phyloP scores from a whole-genome alignment of 1,284 basidiomycete genomes.

The Pseudozyma thailandica region DNA sequence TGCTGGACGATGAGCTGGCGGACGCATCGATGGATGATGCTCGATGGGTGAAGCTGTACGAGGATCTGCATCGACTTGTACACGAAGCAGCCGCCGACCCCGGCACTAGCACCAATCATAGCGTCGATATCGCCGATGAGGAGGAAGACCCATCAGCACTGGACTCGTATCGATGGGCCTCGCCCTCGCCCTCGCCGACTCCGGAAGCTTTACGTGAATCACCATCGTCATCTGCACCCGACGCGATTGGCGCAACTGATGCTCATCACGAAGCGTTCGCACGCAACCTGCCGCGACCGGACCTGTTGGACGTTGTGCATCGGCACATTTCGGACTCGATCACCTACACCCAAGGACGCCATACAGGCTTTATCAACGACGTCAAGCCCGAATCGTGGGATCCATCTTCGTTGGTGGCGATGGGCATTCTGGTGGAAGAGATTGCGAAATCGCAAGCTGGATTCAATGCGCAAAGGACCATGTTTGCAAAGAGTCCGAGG shows the following conservation, averaged over 20 bases:
- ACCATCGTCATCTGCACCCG: no score
- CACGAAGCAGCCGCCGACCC: background rate
- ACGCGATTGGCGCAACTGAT: background rate
- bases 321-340: constrained; percentile 3
- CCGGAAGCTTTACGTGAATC: no score
- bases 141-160: background rate
- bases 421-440: constrained; percentile 33
- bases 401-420: constrained; percentile 19
- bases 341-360: constrained; percentile 4
- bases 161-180: constrained; percentile 15
- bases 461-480: constrained; percentile 26
- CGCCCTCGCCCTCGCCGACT: background rate
- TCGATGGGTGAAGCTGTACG: constrained; percentile 26
- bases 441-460: constrained; percentile 24
- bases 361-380: background rate
- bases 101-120: background rate
- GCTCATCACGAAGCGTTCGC: background rate
- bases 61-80: constrained; percentile 16
- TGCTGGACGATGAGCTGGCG: constrained; percentile 20
- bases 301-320: constrained; percentile 12
- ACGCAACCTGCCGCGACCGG: background rate
- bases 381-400: constrained; percentile 14
- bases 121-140: background rate
- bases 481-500: constrained; percentile 33
- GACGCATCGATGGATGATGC: constrained; percentile 15